phyloP scores from a whole-genome alignment of 768 basidiomycete species.

The Panellus pusillus region DNA sequence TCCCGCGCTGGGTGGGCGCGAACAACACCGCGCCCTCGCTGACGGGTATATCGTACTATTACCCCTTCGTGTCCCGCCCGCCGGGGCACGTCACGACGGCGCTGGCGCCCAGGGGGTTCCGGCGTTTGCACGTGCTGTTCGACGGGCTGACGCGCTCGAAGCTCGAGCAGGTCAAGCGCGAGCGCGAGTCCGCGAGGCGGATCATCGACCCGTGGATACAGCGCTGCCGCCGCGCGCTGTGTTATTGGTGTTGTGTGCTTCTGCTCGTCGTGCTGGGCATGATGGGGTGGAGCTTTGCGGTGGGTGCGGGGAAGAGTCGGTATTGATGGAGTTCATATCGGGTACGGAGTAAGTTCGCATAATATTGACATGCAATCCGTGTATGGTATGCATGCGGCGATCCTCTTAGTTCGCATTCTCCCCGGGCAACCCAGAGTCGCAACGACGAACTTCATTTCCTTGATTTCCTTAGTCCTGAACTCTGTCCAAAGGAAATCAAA shows the following conservation, averaged over 20 bases:
- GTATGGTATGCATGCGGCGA: no score
- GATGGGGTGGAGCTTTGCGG: conserved; percentile 20
- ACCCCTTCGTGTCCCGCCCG: conserved; percentile 23
- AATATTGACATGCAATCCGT: no score
- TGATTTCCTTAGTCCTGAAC: no score
- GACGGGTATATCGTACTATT: conserved; percentile 23
- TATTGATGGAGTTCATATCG: no score
- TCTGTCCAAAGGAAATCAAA: no score
- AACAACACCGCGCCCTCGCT: conserved; percentile 11
- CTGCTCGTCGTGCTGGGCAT: conserved; percentile 10
- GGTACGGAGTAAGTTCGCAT: no score
- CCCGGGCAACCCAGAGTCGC: no score
- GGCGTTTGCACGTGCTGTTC: conserved; percentile 11
- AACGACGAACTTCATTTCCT: no score
- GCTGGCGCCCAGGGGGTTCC: conserved; percentile 7
- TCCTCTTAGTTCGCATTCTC: no score
- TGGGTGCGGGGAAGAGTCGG: conserved; percentile 11
- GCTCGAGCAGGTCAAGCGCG: conserved; percentile 11
- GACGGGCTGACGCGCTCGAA: conserved; percentile 16
- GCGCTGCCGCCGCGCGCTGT: conserved; percentile 19
- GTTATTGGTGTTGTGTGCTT: conserved; percentile 10
- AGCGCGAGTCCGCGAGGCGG: conserved; percentile 13
- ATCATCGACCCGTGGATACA: conserved; percentile 23
- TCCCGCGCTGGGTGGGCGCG: conserved; percentile 20
- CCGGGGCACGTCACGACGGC: conserved; percentile 12